Percentiles rank a stretch among this genome's conserved stretches.
These are phyloP conservation scores for Noccaea caerulescens DNA, from an alignment of 345 rosid species.

Conservation along the genomic window DNA sequence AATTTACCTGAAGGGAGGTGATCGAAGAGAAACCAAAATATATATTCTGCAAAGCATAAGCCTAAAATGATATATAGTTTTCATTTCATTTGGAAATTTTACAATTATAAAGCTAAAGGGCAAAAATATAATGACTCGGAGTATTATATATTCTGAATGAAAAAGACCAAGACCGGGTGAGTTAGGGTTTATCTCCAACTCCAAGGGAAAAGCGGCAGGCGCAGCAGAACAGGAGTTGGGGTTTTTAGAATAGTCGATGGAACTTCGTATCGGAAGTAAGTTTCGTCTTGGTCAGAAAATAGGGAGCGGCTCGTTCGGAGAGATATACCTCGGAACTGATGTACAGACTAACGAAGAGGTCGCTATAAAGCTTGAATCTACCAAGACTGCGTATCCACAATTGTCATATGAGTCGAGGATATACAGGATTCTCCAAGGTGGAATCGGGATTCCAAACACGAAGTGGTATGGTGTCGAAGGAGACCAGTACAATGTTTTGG, in stretches of 20 bases:
- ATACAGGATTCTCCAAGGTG: slow-evolving; percentile 85
- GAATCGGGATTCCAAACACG: slow-evolving; percentile 88
- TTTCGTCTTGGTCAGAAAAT: slow-evolving; percentile 89
- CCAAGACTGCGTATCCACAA: slow-evolving; percentile 88
- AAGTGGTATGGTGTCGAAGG: slow-evolving; percentile 93
- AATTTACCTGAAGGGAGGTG: not conserved
- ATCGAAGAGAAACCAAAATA: not conserved
- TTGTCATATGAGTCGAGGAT: slow-evolving; percentile 74
- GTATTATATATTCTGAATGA: too few species aligned
- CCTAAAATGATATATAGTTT: not conserved
- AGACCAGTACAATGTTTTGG: slow-evolving; percentile 76
- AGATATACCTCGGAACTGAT: slow-evolving; percentile 88
- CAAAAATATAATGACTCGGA: too few species aligned
- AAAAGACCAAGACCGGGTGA: too few species aligned
- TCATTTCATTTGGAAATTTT: not conserved
- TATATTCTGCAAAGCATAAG: too few species aligned
- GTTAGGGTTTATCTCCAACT: too few species aligned
- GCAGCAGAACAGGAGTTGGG: not conserved
- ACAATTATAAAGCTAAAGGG: not conserved
- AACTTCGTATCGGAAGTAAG: slow-evolving; percentile 81
- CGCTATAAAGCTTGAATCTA: slow-evolving; percentile 89
- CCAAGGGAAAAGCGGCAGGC: not conserved
- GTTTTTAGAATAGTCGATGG: slow-evolving; percentile 48
- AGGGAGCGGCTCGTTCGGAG: slow-evolving; percentile 97
- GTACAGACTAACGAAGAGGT: slow-evolving; percentile 88